Percentiles rank a stretch among this genome's conserved stretches.
These are phyloP conservation scores for Paracamarosporium sp. DNA, from an alignment of 2,329 filamentous ascomycete species.

Conservation along the genomic window DNA sequence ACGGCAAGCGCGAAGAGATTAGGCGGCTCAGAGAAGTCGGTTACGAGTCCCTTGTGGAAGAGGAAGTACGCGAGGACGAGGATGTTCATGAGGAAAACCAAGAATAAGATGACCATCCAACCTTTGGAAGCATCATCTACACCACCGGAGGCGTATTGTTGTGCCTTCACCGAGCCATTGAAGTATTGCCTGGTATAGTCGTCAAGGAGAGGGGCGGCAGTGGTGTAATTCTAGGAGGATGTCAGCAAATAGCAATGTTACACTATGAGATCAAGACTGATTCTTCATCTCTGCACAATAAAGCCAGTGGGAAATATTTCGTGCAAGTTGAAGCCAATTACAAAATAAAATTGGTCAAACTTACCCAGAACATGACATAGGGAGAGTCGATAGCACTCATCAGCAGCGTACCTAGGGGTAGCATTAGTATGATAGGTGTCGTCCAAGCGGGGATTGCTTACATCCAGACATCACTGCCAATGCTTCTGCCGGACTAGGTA, in stretches of 20 bases:
- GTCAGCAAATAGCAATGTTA: background rate
- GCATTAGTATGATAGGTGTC: background rate
- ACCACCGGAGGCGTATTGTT: constrained; percentile 75
- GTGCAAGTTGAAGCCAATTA: no score
- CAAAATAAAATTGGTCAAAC: constrained; percentile 17
- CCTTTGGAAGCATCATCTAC: constrained; percentile 65
- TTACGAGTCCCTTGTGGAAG: constrained; percentile 67
- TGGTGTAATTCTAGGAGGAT: constrained; percentile 49
- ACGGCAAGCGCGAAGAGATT: constrained; percentile 77
- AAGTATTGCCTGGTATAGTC: constrained; percentile 64
- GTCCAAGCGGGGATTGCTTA: background rate
- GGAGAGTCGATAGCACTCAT: constrained; percentile 65
- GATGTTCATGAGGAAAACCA: constrained; percentile 72
- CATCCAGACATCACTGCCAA: constrained; percentile 73
- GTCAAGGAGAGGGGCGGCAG: constrained; percentile 38
- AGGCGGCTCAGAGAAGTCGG: constrained; percentile 79
- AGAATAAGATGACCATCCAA: constrained; percentile 71
- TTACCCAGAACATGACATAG: constrained; percentile 60
- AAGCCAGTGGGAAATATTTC: no score
- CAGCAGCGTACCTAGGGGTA: constrained; percentile 60
- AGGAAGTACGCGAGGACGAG: constrained; percentile 70
- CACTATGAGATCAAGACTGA: background rate
- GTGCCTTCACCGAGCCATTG: constrained; percentile 67
- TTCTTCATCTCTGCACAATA: no score
- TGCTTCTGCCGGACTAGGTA: constrained; percentile 76